A percentile compares a stretch with the other conserved stretches of the same genome.
Evolutionary conservation across 768 basidiomycete species (phyloP).

Genomic region (Cystofilobasidium macerans): DNA sequence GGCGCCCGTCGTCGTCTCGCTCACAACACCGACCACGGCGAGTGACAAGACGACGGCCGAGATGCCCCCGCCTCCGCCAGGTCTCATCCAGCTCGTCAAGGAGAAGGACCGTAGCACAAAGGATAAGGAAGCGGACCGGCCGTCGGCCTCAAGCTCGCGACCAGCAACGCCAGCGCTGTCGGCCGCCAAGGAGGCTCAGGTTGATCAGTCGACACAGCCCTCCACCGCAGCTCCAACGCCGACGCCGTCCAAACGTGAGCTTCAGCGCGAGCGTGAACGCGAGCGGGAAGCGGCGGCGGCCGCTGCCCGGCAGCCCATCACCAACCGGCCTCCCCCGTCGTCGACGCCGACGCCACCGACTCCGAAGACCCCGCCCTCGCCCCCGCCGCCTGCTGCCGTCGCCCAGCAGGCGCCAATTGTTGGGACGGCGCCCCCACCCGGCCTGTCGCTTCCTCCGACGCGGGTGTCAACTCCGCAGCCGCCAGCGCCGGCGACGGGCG

Average conservation of each 20-base stretch:
- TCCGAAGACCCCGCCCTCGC: not conserved
- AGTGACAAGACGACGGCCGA: not conserved
- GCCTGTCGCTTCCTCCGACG: slow-evolving; percentile 1
- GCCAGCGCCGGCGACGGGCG: not conserved
- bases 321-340: not conserved
- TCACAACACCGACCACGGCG: not conserved
- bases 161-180: slow-evolving; percentile 14
- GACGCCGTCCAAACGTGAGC: not conserved
- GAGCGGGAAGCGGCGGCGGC: too few species aligned
- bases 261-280: not conserved
- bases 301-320: too few species aligned
- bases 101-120: not conserved
- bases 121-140: not conserved
- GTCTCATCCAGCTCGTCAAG: slow-evolving; percentile 1
- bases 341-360: not conserved
- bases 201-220: not conserved
- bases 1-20: slow-evolving; percentile 1
- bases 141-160: slow-evolving; percentile 3
- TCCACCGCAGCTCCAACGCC: too few species aligned
- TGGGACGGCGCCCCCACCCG: not conserved
- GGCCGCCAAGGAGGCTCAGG: not conserved
- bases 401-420: not conserved
- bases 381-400: not conserved
- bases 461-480: not conserved
- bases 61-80: not conserved